Percentiles rank a stretch among this genome's conserved stretches.
phyloP scores from a whole-genome alignment of 140 eudicot genomes.

The Senecio squalidus region DNA sequence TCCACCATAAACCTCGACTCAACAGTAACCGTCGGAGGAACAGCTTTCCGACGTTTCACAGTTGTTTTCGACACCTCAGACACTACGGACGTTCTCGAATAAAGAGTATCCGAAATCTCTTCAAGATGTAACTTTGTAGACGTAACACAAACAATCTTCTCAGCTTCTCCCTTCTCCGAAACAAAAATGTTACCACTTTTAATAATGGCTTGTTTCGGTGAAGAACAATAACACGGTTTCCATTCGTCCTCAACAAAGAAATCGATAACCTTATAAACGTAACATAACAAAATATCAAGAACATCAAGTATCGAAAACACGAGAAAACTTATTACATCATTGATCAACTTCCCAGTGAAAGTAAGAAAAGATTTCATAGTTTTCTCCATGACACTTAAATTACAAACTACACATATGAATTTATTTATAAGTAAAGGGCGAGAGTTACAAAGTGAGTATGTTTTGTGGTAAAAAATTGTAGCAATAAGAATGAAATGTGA shows the following conservation, averaged over 20 bases:
- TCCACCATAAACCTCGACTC: conserved; percentile 43
- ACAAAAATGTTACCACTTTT: conserved; percentile 61
- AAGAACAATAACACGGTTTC: conserved; percentile 86
- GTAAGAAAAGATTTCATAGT: conserved; percentile 9
- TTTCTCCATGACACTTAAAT: conserved; percentile 19
- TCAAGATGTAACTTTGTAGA: conserved; percentile 54
- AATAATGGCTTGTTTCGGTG: conserved; percentile 48
- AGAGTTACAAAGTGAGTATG: conserved; percentile 18
- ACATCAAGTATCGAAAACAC: conserved; percentile 60
- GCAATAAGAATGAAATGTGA: conserved; percentile 8
- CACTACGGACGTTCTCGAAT: conserved; percentile 53
- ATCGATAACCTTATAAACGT: conserved; percentile 53
- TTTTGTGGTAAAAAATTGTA: conserved; percentile 2
- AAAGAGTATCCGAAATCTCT: conserved; percentile 82
- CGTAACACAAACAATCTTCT: conserved; percentile 54
- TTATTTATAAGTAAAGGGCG: conserved; percentile 2
- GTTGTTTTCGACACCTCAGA: conserved; percentile 65
- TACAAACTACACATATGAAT: background rate
- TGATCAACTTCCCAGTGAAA: conserved; percentile 34
- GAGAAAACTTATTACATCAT: conserved; percentile 54
- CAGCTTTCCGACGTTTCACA: conserved; percentile 37
- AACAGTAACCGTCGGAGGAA: background rate
- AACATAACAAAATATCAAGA: conserved; percentile 57
- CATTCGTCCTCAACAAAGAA: conserved; percentile 77
- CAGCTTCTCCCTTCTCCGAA: conserved; percentile 60